Evolutionary conservation across 495 filamentous ascomycete species (phyloP), one percentile per base, ranked within the genome.

Genomic region (Neurospora hispaniola): DNA sequence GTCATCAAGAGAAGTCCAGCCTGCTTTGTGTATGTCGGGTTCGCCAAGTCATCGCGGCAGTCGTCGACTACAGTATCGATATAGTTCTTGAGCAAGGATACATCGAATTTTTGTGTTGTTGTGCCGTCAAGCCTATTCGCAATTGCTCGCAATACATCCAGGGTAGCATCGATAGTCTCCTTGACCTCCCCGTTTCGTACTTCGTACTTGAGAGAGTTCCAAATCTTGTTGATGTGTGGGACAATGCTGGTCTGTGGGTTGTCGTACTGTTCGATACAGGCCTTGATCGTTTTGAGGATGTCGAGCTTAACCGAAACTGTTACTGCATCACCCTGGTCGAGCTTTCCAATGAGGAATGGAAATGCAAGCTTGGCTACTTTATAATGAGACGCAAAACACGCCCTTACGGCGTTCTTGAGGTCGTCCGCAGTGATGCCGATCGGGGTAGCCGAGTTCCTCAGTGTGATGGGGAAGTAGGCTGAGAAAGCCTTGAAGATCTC

Each of bases 181-280:
- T 84, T 83, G 40, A 85, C 80, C 70, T 86, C 85, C 6, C 86
- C 86, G 66, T 88, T 88, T 69, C 84, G 85, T n/a, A 89, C 82
- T 71, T 89, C 87, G 72, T 87, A 89, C 74, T 89, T 88, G 54
- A 89, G 81, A 2, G 83, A 83, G 54, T 82, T 80, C 87, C 87
- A 89, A 66, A 88, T 80, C 70, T 84, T 84, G 42, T 80, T 74
- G 27, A 81, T 76, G 62, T 82, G 79, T 14, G 84, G 81, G 6
- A 81, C 78, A 6, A 88, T 70, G 12, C 78, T 84, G 62, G 78
- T 75, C 71, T 82, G 78, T 0, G 82, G 75, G 38, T 81, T 73
- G 5, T 80, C 79, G 69, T 87, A 88, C 27, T 78, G 70, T 16
- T 76, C 75, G 23, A 87, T 74, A 68, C 86, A 88, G 2, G 82